Evolutionary conservation across 345 rosid species (phyloP).

Genomic region (Odontarrhena argentea): DNA sequence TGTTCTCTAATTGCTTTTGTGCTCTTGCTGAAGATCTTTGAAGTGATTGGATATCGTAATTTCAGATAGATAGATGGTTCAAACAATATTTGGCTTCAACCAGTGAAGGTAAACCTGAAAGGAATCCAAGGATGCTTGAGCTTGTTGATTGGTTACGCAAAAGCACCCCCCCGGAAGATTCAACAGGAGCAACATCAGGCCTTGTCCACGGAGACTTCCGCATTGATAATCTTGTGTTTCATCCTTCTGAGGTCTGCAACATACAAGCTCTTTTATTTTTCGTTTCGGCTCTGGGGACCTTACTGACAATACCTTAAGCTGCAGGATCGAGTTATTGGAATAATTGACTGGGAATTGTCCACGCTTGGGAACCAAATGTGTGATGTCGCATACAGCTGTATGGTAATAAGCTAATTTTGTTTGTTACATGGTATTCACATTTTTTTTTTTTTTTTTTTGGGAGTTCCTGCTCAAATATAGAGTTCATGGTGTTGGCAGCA

Average conservation of each 20-base stretch:
- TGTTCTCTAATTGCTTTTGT: not conserved
- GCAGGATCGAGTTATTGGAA: slow-evolving; percentile 93
- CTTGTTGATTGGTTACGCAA: slow-evolving; percentile 70
- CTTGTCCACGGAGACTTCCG: slow-evolving; percentile 97
- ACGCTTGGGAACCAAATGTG: slow-evolving; percentile 98
- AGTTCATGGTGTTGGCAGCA: slow-evolving; percentile 54
- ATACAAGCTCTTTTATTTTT: slow-evolving; percentile 4
- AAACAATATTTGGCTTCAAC: slow-evolving; percentile 86
- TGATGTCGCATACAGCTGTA: slow-evolving; percentile 80
- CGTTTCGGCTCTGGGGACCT: not conserved
- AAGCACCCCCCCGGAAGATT: slow-evolving; percentile 76
- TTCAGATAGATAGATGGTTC: slow-evolving; percentile 93
- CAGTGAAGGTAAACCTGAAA: slow-evolving; percentile 69
- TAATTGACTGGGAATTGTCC: slow-evolving; percentile 96
- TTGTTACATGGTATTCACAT: slow-evolving; percentile 2
- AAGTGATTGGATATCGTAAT: slow-evolving; percentile 5
- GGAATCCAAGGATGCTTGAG: slow-evolving; percentile 78
- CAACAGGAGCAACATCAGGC: slow-evolving; percentile 68
- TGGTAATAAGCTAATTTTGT: slow-evolving; percentile 55
- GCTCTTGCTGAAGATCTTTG: slow-evolving; percentile 6
- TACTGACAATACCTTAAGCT: slow-evolving; percentile 6
- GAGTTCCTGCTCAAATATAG: slow-evolving; percentile 25
- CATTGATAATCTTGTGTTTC: slow-evolving; percentile 89
- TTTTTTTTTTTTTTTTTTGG: not conserved
- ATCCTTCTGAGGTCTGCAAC: slow-evolving; percentile 71